phyloP scores from a whole-genome alignment of 805 yeast species.

The Yarrowia porcina region DNA sequence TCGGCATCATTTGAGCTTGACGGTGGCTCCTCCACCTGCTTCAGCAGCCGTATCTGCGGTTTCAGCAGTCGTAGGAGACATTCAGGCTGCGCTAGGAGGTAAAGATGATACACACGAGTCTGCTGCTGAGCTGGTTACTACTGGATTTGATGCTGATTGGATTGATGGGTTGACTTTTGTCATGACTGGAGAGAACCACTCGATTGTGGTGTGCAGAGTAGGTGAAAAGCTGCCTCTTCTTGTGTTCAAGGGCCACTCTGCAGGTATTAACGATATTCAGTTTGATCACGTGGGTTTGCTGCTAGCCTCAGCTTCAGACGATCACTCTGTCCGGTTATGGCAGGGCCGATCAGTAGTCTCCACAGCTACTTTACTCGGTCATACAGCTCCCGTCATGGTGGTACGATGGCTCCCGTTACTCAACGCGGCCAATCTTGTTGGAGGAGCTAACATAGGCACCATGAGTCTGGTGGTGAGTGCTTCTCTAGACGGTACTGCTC shows the following conservation, averaged over 20 bases:
- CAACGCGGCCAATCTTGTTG: background rate
- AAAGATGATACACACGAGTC: constrained; percentile 11
- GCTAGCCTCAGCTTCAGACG: constrained; percentile 76
- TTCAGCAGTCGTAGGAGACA: constrained; percentile 12
- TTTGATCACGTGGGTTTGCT: constrained; percentile 53
- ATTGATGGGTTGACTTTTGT: constrained; percentile 65
- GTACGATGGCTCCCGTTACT: constrained; percentile 31
- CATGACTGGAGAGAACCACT: constrained; percentile 56
- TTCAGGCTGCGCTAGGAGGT: background rate
- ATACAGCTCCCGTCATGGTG: constrained; percentile 34
- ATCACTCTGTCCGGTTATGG: constrained; percentile 72
- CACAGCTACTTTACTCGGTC: constrained; percentile 31
- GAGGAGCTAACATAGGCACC: background rate
- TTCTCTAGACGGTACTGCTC: constrained; percentile 67
- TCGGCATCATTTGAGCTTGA: constrained; percentile 29
- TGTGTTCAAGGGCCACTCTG: constrained; percentile 60
- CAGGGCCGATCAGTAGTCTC: constrained; percentile 58
- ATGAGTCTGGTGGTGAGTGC: constrained; percentile 45
- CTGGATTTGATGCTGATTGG: constrained; percentile 54
- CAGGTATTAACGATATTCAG: constrained; percentile 52
- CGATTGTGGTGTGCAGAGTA: constrained; percentile 55
- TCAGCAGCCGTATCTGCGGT: constrained; percentile 18
- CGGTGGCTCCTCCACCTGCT: constrained; percentile 15
- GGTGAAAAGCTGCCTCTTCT: constrained; percentile 50
- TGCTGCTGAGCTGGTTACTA: background rate